Evolutionary conservation across 768 basidiomycete species (phyloP).

Genomic region (Rhodotorula babjevae): DNA sequence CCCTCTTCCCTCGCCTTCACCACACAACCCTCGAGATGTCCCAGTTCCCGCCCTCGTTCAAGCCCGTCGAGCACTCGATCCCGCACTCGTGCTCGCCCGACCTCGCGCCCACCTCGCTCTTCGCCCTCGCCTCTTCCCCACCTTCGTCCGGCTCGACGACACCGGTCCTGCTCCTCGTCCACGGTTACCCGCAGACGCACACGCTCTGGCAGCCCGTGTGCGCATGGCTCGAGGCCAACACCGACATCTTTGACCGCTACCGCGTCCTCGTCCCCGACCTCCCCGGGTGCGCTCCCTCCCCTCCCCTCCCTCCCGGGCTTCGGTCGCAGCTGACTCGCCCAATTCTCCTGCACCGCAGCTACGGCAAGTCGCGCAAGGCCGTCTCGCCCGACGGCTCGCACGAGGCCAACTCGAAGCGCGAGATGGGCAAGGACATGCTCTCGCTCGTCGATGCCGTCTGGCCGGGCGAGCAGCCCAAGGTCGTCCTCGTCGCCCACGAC

Average conservation of each 20-base stretch:
- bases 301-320: too few relatives aligned
- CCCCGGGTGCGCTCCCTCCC: conserved; percentile 38
- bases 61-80: neutral
- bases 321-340: too few relatives aligned
- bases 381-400: conserved; percentile 26
- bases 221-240: neutral
- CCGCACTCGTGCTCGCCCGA: neutral
- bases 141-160: neutral
- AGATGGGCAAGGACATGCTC: conserved; percentile 45
- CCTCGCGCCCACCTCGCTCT: neutral
- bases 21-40: neutral
- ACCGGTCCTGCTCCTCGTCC: conserved; percentile 38
- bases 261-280: conserved; percentile 38
- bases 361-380: conserved; percentile 9
- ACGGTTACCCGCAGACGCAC: conserved; percentile 41
- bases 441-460: conserved; percentile 42
- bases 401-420: conserved; percentile 45
- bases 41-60: neutral
- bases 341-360: neutral
- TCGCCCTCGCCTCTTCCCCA: neutral
- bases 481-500: conserved; percentile 37
- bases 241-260: conserved; percentile 2
- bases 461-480: neutral
- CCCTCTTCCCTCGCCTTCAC: neutral
- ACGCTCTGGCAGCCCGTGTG: conserved; percentile 38